Base-by-base conservation (phyloP, 2,329 filamentous ascomycete genomes). In the Fusarium anthophilum region DNA sequence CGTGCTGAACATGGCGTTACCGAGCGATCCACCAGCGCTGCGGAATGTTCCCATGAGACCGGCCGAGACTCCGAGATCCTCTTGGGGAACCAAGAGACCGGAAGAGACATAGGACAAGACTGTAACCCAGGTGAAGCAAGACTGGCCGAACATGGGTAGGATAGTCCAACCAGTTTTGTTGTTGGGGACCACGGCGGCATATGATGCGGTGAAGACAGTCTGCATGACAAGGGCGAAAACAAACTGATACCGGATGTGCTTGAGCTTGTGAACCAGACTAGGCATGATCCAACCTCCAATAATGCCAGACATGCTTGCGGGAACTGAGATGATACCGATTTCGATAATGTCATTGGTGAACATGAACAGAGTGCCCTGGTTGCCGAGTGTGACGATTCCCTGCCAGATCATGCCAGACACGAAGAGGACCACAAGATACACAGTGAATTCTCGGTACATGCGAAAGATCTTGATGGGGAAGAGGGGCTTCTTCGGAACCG, bases 261-360 rank as follows among this genome's bases (percentile, higher is more conserved):
- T 67, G 32, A 67, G 35, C 44, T 67, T 67, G 26, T 67, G 63
- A 8, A 67, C 63, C 4, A 67, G n/a, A 13, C 51, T 60, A 2
- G 64, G 64, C 51, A 66, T 44, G n/a, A 67, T 67, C 63, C 63
- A 66, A 28, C 64, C 64, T 38, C 63, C 63, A 8, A 66, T 66
- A 5, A 66, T 43, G 2, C 63, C 63, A 6, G 63, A 66, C 7
- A 66, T 18, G 5, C 47, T 66, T 3, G 61, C 43, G 0, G 64
- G 64, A 9, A 67, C 14, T 1, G 64, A 59, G 15, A 67, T 66
- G 5, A 66, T 22, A 9, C 64, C 64, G 5, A 67, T 67, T 6
- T 67, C 32, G 6, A 56, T 8, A 2, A 67, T 53, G 15, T 67
- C 62, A 6, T 60, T 67, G 5, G 64, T 67, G 22, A 67, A 67